These are phyloP conservation scores for Artemisia argyi DNA, from an alignment of 129 eudicot genomes.

Conservation along the genomic window DNA sequence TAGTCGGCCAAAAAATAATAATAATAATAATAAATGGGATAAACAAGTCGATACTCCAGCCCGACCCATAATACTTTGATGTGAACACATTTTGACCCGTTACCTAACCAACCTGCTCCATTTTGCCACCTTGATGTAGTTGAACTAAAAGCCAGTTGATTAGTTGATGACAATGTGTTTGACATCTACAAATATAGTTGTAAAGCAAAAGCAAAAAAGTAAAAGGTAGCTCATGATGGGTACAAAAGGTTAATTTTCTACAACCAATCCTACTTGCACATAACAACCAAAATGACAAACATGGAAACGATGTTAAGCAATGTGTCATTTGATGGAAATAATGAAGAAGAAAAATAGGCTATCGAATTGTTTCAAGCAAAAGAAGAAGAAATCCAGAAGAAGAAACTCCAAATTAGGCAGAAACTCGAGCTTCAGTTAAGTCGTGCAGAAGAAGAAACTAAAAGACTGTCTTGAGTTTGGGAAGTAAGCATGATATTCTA, in stretches of 20 bases:
- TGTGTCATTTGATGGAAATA: slow-evolving; percentile 34
- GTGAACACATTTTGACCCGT: too few species aligned
- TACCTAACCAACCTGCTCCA: too few species aligned
- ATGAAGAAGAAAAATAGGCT: slow-evolving; percentile 41
- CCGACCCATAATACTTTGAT: too few species aligned
- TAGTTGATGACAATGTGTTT: slow-evolving; percentile 9
- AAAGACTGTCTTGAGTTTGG: slow-evolving; percentile 59
- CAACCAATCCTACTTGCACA: not conserved
- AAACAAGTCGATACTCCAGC: too few species aligned
- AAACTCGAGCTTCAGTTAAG: slow-evolving; percentile 53
- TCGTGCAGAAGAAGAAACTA: slow-evolving; percentile 57
- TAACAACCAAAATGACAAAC: slow-evolving; percentile 30
- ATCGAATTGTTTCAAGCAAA: slow-evolving; percentile 42
- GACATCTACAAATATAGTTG: not conserved
- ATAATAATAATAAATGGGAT: too few species aligned
- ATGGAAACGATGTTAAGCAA: slow-evolving; percentile 30
- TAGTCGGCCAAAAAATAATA: too few species aligned
- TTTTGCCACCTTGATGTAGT: too few species aligned
- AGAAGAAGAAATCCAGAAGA: slow-evolving; percentile 67
- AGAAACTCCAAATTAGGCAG: slow-evolving; percentile 46
- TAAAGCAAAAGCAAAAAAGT: slow-evolving; percentile 19
- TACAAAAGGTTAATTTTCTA: slow-evolving; percentile 20
- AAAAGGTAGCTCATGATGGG: not conserved
- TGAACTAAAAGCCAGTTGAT: too few species aligned
- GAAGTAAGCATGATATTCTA: slow-evolving; percentile 37